phyloP scores from a whole-genome alignment of 345 rosid species.

The Conringia planisiliqua region DNA sequence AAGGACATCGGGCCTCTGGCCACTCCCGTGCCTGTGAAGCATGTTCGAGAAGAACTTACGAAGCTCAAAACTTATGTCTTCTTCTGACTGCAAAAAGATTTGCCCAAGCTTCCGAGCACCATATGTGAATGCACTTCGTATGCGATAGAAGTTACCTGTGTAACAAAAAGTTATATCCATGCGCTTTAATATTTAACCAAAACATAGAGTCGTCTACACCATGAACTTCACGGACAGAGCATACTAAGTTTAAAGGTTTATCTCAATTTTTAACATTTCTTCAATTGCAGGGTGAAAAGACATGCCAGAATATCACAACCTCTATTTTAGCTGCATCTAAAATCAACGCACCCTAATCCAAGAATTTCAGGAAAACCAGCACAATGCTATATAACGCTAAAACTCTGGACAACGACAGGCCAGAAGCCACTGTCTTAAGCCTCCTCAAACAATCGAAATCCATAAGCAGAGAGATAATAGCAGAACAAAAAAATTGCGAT shows the following conservation, averaged over 20 bases:
- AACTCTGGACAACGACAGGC: neutral
- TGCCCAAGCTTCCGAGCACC: constrained; percentile 83
- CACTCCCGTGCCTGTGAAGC: constrained; percentile 73
- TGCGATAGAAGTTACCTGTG: constrained; percentile 75
- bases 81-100: constrained; percentile 56
- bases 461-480: neutral
- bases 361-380: neutral
- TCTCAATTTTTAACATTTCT: neutral
- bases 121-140: constrained; percentile 83
- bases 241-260: neutral
- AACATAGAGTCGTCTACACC: neutral
- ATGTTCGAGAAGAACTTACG: constrained; percentile 69
- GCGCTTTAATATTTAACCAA: neutral
- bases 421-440: constrained; percentile 5
- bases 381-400: neutral
- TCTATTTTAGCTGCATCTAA: neutral
- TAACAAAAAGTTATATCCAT: constrained; percentile 1
- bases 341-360: neutral
- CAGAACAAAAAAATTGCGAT: neutral
- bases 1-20: constrained; percentile 78
- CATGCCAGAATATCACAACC: constrained; percentile 1
- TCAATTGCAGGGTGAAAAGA: neutral
- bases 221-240: neutral
- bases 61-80: constrained; percentile 52
- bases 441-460: constrained; percentile 5